Evolutionary conservation across 495 filamentous ascomycete species (phyloP), one percentile per base, ranked within the genome.

Genomic region (Amorphotheca resinae): DNA sequence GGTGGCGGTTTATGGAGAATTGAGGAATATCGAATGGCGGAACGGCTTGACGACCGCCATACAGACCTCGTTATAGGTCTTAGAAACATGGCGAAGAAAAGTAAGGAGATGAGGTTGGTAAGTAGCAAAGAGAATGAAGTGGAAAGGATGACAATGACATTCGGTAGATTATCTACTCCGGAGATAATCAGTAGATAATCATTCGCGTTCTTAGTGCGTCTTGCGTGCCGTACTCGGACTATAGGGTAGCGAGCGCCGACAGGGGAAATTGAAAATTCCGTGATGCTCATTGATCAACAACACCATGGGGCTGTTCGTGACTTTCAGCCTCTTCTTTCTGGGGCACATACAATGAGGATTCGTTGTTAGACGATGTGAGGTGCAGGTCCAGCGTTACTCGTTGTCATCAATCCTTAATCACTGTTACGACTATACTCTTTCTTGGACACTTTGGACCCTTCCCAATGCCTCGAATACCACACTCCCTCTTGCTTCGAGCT

Each of bases 401-500:
- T n/a, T n/a, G n/a, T n/a, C n/a, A n/a, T n/a, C n/a, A n/a, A n/a
- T n/a, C n/a, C n/a, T 34, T 34, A 16, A 34, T 17, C 5, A 34
- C 14, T 45, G 41, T 30, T 8, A 34, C 41, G 33, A 34, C 17
- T 15, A 2, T 37, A 8, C 17, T 28, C 37, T 26, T 22, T 11
- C 16, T 34, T 15, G 46, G 22, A 26, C 9, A 21, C 25, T 28
- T 28, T 28, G 25, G 25, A 28, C 25, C 25, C 20, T 18, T 22
- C 37, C 44, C 11, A 23, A 95, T 95, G 88, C 86, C 88, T 25
- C 84, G 89, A 28, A 65, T 95, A 11, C 55, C 69, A 9, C 74
- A 71, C 15, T 57, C 62, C 0, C 58, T 81, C 22, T 62, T 93
- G 31, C 63, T 68, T 44, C 59, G 56, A 28, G 84, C 85, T 34